A percentile compares a stretch with the other conserved stretches of the same genome.
phyloP scores from a whole-genome alignment of 306 rosid species.

The Citrullus mucosospermus region DNA sequence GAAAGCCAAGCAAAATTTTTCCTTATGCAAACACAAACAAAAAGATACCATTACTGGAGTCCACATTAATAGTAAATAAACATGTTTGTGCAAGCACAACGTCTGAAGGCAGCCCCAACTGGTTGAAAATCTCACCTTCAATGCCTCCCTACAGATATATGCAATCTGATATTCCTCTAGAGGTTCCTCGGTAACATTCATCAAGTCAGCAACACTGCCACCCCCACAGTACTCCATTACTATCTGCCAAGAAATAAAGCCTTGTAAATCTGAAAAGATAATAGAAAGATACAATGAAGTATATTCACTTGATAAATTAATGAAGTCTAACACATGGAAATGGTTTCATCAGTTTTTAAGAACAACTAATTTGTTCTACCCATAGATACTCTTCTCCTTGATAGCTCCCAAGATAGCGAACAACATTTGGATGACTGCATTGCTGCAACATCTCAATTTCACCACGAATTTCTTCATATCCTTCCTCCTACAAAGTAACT shows the following conservation, averaged over 20 bases:
- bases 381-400: slow-evolving; percentile 99
- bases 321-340: background rate
- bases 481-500: slow-evolving; percentile 69
- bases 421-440: slow-evolving; percentile 96
- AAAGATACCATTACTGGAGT: background rate
- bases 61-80: background rate
- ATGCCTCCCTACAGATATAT: slow-evolving; percentile 81
- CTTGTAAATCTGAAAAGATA: slow-evolving; percentile 20
- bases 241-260: slow-evolving; percentile 61
- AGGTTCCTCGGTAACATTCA: slow-evolving; percentile 73
- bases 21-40: background rate
- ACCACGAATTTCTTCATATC: slow-evolving; percentile 94
- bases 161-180: slow-evolving; percentile 95
- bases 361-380: slow-evolving; percentile 32
- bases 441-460: slow-evolving; percentile 99
- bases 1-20: background rate
- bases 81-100: background rate
- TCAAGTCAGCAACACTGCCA: slow-evolving; percentile 95
- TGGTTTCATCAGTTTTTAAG: background rate
- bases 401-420: slow-evolving; percentile 94
- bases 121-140: slow-evolving; percentile 48
- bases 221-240: slow-evolving; percentile 99
- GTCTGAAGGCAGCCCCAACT: background rate
- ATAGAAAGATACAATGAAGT: background rate
- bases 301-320: background rate